Base-by-base conservation (phyloP, 2,329 filamentous ascomycete genomes). In the Clarireedia homoeocarpa region DNA sequence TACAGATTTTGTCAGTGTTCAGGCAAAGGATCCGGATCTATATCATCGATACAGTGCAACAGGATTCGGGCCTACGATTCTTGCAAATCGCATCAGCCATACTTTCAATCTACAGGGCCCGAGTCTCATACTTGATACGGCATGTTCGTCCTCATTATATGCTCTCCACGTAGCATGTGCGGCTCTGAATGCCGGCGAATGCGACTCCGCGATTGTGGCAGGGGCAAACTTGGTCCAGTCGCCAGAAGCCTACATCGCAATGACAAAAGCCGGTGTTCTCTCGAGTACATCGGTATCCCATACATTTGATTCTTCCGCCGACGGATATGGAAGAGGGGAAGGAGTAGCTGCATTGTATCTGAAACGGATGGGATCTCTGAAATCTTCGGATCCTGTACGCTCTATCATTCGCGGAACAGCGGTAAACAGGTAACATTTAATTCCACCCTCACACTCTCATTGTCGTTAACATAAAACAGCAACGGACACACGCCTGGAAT, bases 311-410 rank as follows among this genome's bases (percentile, higher is more conserved):
- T 36, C 57, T 26, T 5, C 23, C 5, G 53, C 64, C 3, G 65
- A 66, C 53, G 77, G 77, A 1, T 79, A 77, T 55, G 71, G 64
- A 0, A 67, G 74, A 14, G 75, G 73, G 3, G 77, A 79, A 59
- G 77, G 71, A 9, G 63, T 72, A 10, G 72, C 65, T 2, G 63
- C 67, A 30, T 38, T 78, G 5, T 54, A 76, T 0, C 51, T 79
- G 7, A 78, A 78, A 59, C 69, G 66, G 0, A 53, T 78, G 0
- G 58, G 65, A 20, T 20, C 6, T 65, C 72, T 44, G 75, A 75
- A 1, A 47, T 77, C 4, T 60, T 63, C n/a, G 72, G 72, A 78
- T 60, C 66, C 66, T 0, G 72, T 78, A 26, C 68, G 72, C 3
- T 72, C 71, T 2, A 63, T 78, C 2, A 75, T 78, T 39, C 64